A percentile compares a stretch with the other conserved stretches of the same genome.
Conservation (phyloP, 1,284 basidiomycete genomes). For the Garcileccinum viscosum region DNA sequence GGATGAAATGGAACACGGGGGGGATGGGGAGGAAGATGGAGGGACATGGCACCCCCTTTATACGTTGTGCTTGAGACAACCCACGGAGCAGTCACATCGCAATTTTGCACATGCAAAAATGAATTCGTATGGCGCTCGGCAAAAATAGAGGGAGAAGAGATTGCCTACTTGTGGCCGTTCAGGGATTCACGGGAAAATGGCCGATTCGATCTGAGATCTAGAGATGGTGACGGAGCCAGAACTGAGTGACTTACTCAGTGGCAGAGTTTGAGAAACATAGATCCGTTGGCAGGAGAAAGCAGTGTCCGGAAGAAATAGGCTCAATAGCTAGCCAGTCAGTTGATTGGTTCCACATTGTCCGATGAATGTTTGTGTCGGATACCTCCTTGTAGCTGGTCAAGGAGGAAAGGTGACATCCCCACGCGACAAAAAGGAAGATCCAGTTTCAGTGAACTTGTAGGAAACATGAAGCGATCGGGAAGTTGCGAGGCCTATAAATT, state of each 20-base stretch:
- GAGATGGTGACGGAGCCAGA: constrained; percentile 40
- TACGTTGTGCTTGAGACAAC: constrained; percentile 34
- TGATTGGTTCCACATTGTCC: constrained; percentile 24
- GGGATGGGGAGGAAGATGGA: constrained; percentile 35
- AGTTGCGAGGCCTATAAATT: constrained; percentile 23
- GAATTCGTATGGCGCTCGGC: constrained; percentile 35
- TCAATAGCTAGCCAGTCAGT: constrained; percentile 4
- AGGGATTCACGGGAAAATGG: constrained; percentile 43
- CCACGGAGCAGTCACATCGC: constrained; percentile 30
- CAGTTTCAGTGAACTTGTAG: constrained; percentile 5
- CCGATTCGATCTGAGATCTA: constrained; percentile 38
- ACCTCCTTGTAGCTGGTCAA: constrained; percentile 1
- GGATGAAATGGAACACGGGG: constrained; percentile 25
- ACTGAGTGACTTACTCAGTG: constrained; percentile 3
- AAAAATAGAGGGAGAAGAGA: constrained; percentile 41
- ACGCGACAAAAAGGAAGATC: constrained; percentile 28
- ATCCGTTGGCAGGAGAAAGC: constrained; percentile 37
- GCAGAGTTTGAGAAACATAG: constrained; percentile 37
- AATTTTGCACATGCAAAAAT: constrained; percentile 34
- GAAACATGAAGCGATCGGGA: constrained; percentile 29
- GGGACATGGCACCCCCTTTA: constrained; percentile 48
- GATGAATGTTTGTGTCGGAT: constrained; percentile 7
- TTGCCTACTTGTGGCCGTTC: constrained; percentile 38
- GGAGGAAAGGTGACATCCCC: constrained; percentile 10
- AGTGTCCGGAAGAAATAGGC: constrained; percentile 32